Conservation (phyloP, 805 yeast species). For the Debaryomyces castellii region DNA sequence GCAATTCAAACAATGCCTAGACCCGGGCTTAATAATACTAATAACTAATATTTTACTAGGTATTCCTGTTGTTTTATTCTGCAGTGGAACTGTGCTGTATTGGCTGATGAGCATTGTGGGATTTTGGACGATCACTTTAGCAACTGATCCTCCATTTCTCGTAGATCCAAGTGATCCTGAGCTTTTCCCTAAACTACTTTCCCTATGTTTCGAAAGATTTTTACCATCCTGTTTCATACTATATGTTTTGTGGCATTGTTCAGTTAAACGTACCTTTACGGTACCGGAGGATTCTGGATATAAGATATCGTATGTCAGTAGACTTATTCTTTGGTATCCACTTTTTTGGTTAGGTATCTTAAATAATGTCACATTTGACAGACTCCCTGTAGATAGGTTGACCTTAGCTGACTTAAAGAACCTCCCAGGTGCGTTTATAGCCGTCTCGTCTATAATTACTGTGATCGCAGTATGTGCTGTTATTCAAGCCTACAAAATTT, state of each 20-base stretch:
- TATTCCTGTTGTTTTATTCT: constrained; percentile 55
- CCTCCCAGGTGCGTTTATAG: constrained; percentile 74
- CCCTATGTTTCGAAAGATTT: constrained; percentile 70
- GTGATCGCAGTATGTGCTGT: constrained; percentile 54
- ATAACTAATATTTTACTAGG: constrained; percentile 62
- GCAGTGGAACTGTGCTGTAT: constrained; percentile 42
- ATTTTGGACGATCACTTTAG: constrained; percentile 77
- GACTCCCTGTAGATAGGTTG: constrained; percentile 83
- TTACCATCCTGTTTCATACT: constrained; percentile 73
- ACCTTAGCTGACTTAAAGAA: constrained; percentile 67
- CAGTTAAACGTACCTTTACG: constrained; percentile 50
- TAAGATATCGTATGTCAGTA: constrained; percentile 37
- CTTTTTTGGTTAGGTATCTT: constrained; percentile 81
- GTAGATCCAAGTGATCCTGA: constrained; percentile 55
- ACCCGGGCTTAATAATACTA: constrained; percentile 62
- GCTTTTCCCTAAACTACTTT: constrained; percentile 58
- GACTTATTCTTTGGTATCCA: constrained; percentile 68
- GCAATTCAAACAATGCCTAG: constrained; percentile 55
- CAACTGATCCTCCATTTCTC: constrained; percentile 75
- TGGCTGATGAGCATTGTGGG: constrained; percentile 67
- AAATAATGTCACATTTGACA: constrained; percentile 85
- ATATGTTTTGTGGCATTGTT: constrained; percentile 64
- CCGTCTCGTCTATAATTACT: constrained; percentile 52
- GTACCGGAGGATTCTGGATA: constrained; percentile 5
- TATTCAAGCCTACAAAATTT: constrained; percentile 74